phyloP scores from a whole-genome alignment of 148 eudicot species.

The Rhododendron vialii region DNA sequence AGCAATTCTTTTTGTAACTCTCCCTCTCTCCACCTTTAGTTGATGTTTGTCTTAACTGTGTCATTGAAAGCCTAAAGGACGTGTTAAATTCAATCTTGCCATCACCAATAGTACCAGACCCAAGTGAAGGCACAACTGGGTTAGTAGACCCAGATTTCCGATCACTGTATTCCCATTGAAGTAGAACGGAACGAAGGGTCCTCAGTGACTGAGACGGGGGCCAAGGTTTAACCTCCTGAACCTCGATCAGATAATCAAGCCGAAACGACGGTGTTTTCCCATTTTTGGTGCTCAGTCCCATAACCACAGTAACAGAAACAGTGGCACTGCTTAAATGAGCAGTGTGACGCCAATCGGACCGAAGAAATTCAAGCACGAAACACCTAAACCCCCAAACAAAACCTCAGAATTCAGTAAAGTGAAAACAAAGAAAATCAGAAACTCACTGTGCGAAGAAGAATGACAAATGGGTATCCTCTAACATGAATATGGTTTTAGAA shows the following conservation, averaged over 20 bases:
- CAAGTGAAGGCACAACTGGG: slow-evolving; percentile 56
- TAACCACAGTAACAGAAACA: slow-evolving; percentile 43
- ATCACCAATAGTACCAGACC: slow-evolving; percentile 42
- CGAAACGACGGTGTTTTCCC: slow-evolving; percentile 66
- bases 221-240: slow-evolving; percentile 95
- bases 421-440: neutral
- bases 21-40: slow-evolving; percentile 52
- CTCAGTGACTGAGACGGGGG: slow-evolving; percentile 86
- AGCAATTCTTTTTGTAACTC: slow-evolving; percentile 57
- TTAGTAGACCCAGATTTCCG: slow-evolving; percentile 61
- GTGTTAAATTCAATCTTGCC: slow-evolving; percentile 81
- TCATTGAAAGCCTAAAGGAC: slow-evolving; percentile 57
- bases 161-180: slow-evolving; percentile 86
- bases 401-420: neutral
- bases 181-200: slow-evolving; percentile 57
- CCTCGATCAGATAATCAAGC: slow-evolving; percentile 52
- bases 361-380: neutral
- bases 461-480: neutral
- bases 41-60: slow-evolving; percentile 48
- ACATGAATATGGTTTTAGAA: neutral
- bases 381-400: neutral
- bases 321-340: neutral
- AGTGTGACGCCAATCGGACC: neutral
- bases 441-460: neutral
- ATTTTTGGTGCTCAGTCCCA: slow-evolving; percentile 57